Percentiles rank a stretch among this genome's conserved stretches.
Conservation (phyloP, 257 asterid genomes). For the Nicotiana otophora region DNA sequence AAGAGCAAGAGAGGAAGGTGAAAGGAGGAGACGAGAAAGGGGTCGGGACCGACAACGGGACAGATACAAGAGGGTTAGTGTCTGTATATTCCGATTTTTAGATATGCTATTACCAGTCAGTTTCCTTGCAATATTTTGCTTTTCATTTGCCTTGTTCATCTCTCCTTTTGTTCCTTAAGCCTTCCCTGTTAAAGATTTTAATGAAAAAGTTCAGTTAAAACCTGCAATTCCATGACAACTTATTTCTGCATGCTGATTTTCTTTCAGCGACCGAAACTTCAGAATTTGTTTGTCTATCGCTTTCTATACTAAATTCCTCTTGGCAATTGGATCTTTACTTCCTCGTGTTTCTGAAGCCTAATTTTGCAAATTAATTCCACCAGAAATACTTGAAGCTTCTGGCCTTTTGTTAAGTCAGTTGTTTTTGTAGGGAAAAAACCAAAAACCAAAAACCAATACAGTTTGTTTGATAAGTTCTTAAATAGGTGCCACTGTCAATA, state of each 20-base stretch:
- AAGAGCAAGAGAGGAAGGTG: slow-evolving; percentile 94
- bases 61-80: slow-evolving; percentile 53
- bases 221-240: neutral
- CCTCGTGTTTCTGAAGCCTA: neutral
- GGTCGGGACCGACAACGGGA: slow-evolving; percentile 53
- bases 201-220: neutral
- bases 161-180: neutral
- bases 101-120: neutral
- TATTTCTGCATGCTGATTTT: neutral
- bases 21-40: slow-evolving; percentile 72
- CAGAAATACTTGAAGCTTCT: neutral
- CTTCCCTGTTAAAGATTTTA: neutral
- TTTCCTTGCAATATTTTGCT: neutral
- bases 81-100: neutral
- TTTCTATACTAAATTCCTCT: neutral
- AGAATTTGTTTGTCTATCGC: neutral
- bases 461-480: neutral
- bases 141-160: no score
- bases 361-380: neutral
- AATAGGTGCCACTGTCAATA: neutral
- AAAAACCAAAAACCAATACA: neutral
- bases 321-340: neutral
- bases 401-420: neutral
- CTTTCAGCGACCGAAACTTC: neutral
- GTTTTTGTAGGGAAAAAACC: no score